Conservation (phyloP, 1,284 basidiomycete species). For the Wolfiporia cocos region DNA sequence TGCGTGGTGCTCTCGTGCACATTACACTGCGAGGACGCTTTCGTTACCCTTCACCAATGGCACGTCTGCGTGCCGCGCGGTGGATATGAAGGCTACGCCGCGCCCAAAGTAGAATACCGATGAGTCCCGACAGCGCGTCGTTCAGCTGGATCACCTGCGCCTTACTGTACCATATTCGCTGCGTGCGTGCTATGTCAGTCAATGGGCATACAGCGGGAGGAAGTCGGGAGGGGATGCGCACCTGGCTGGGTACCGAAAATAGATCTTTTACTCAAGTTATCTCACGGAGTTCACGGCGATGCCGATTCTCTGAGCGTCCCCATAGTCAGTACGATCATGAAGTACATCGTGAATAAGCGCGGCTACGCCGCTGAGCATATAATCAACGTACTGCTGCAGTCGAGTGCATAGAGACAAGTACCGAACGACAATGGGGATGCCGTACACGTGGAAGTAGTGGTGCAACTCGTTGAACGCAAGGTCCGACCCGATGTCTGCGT, state of each 20-base stretch:
- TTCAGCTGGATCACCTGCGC: conserved; percentile 88
- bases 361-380: conserved; percentile 73
- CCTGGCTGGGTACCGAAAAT: conserved; percentile 86
- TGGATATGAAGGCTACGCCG: conserved; percentile 92
- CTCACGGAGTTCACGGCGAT: conserved; percentile 88
- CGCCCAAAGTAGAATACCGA: conserved; percentile 93
- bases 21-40: conserved; percentile 83
- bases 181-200: conserved; percentile 1
- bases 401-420: not conserved
- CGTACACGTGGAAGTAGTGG: conserved; percentile 69
- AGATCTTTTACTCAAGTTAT: conserved; percentile 73
- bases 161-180: conserved; percentile 93
- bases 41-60: conserved; percentile 89
- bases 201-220: no score
- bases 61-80: conserved; percentile 84
- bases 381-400: not conserved
- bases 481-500: conserved; percentile 86
- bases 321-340: conserved; percentile 68
- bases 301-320: conserved; percentile 71
- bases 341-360: conserved; percentile 87
- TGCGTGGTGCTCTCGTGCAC: conserved; percentile 64
- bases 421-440: conserved; percentile 81
- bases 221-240: conserved; percentile 25
- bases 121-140: conserved; percentile 59
- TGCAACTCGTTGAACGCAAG: conserved; percentile 85